Base-by-base conservation (phyloP, 805 yeast genomes). In the Blastobotrys attinorum region DNA sequence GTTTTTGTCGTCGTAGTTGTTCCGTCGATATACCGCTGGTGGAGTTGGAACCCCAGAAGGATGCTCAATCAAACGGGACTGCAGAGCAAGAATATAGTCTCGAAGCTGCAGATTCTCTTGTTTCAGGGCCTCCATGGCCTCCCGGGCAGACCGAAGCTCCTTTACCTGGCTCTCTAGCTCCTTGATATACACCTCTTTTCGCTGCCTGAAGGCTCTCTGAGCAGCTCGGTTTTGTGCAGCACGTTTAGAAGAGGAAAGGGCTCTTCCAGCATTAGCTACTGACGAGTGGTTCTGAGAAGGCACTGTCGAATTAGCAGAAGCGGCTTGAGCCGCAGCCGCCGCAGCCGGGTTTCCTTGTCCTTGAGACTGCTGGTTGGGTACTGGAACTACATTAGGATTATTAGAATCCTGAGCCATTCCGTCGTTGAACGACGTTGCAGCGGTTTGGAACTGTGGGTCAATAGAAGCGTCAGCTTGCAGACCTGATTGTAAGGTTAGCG, bases 181-280 rank as follows among this genome's bases (percentile, higher is more conserved):
- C 61, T 79, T 82, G 51, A 89, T 78, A 56, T 86, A 81, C 46
- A 76, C 73, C 56, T 88, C 95, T 59, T 84, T 81, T 48, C 96
- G 73, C 59, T 79, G 80, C 58, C 97, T 75, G 65, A 88, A 89
- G 6, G 96, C 95, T 53, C 85, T 77, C 65, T 89, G 97, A 3
- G 97, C 96, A 48, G 77, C 80, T 57, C 97, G 71, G 67, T 89
- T 89, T 64, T 89, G 97, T 6, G 82, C 88, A 1, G 96, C 96
- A 50, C 97, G 77, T 62, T 85, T 86, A 33, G 92, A 77, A 45
- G 71, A 73, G 18, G 79, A 72, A 35, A 81, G 65, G 15, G 73
- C 71, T 44, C 75, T 62, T 34, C 71, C 50, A 13, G 37, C 37
- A 13, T 17, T 22, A 8, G 37, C 22, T n/a, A 17, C 17, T 13